Base-by-base conservation (phyloP, 352 stramenopile species). In the Thraustotheca clavata region DNA sequence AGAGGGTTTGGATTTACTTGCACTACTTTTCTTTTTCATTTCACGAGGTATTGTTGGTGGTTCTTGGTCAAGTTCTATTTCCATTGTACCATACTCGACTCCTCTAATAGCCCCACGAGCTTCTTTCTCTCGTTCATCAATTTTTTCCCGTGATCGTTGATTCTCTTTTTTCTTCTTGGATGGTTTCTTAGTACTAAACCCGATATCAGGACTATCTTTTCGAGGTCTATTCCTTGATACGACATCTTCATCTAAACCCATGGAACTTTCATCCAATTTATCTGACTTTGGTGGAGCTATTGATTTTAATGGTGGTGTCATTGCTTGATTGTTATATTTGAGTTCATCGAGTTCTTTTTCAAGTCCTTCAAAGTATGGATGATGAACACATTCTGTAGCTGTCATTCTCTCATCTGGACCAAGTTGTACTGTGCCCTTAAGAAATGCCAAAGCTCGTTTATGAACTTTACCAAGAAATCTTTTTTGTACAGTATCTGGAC, bases 401-500 rank as follows among this genome's bases (percentile, higher is more conserved):
- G 79, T 79, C 16, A 94, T 67, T 12, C 90, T 74, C 31, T 95
- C 82, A 4, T 88, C 73, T 9, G 88, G 80, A 6, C 85, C 76
- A 29, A 96, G 67, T 41, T 85, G 78, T 20, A 97, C 74, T 16
- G 89, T 80, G 16, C 72, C 69, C 67, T 89, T 76, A 16, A 96
- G 69, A 57, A 97, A 96, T 48, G 65, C 73, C 22, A 96, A 79
- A 0, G 80, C 87, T 40, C 80, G 79, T 70, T 95, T 94, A 22
- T 78, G 86, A 12, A 97, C 49, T 0, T 88, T 89, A 0, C 89
- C 88, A 31, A 87, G 85, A 59, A 95, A 98, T 49, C 91, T 92
- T 54, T 89, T 87, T 68, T 96, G 75, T 24, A 98, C 62, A 12
- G 89, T 97, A 71, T 98, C 92, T 6, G 89, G 87, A n/a, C 85